These are phyloP conservation scores for Dactylellina haptotyla DNA, from an alignment of 2,329 filamentous ascomycete genomes.

Conservation along the genomic window DNA sequence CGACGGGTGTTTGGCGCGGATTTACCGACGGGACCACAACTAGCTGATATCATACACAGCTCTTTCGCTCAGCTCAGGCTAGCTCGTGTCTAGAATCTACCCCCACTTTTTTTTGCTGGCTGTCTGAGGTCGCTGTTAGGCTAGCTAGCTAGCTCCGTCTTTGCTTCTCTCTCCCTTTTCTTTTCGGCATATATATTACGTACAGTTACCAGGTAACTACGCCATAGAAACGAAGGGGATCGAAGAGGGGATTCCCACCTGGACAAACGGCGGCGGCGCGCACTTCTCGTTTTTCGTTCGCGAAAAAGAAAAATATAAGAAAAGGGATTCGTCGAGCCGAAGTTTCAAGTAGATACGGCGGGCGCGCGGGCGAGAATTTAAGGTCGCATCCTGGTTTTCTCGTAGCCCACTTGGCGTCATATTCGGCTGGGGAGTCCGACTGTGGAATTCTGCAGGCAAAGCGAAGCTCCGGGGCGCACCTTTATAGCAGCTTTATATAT, in stretches of 20 bases:
- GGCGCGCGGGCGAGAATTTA: neutral
- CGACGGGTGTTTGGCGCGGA: neutral
- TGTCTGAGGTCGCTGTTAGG: too few relatives aligned
- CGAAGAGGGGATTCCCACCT: neutral
- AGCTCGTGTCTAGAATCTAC: neutral
- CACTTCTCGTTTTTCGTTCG: too few relatives aligned
- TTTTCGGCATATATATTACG: neutral
- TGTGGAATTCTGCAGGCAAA: neutral
- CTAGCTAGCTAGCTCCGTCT: too few relatives aligned
- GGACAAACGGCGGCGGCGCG: too few relatives aligned
- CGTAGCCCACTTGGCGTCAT: constrained; percentile 22
- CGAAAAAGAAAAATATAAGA: too few relatives aligned
- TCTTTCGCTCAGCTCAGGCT: neutral
- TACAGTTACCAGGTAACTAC: too few relatives aligned
- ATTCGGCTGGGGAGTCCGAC: constrained; percentile 14
- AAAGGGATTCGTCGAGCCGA: neutral
- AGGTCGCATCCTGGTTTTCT: constrained; percentile 18
- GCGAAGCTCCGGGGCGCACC: neutral
- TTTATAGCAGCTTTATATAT: neutral
- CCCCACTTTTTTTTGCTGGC: constrained; percentile 23
- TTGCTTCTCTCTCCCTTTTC: neutral
- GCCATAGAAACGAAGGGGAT: too few relatives aligned
- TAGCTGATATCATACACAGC: constrained; percentile 2
- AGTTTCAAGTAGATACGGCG: neutral
- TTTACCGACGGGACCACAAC: constrained; percentile 5